Conservation (phyloP, 106 monocot genomes). For the Phalaenopsis equestris region DNA sequence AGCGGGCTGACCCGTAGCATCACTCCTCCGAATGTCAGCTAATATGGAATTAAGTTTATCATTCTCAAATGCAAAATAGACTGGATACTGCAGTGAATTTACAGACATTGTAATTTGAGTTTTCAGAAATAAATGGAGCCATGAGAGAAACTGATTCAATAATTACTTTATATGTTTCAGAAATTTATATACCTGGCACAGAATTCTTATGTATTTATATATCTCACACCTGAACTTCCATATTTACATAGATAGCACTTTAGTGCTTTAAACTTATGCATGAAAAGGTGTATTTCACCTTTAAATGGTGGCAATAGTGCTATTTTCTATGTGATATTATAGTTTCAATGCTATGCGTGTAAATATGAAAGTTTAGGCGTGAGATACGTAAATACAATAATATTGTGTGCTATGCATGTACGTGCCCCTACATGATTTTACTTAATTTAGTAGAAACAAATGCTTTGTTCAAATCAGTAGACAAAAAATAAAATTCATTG, state of each 20-base stretch:
- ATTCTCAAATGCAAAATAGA: slow-evolving; percentile 91
- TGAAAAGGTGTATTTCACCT: too few relatives aligned
- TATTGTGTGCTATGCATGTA: too few relatives aligned
- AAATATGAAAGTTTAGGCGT: too few relatives aligned
- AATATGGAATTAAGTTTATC: slow-evolving; percentile 58
- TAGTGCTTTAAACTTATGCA: too few relatives aligned
- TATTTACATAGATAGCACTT: too few relatives aligned
- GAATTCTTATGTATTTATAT: too few relatives aligned
- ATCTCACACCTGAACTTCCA: too few relatives aligned
- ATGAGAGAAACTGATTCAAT: not conserved
- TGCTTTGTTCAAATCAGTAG: not conserved
- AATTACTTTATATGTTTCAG: not conserved
- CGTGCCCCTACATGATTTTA: not conserved
- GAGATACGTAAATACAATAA: too few relatives aligned
- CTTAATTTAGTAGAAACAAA: not conserved
- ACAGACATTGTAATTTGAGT: not conserved
- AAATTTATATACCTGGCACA: too few relatives aligned
- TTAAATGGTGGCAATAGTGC: too few relatives aligned
- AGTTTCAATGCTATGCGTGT: too few relatives aligned
- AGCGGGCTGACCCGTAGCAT: slow-evolving; percentile 61
- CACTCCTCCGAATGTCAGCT: slow-evolving; percentile 60
- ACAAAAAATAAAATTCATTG: not conserved
- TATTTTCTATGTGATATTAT: too few relatives aligned
- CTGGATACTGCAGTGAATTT: slow-evolving; percentile 78
- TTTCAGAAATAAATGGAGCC: not conserved